These are phyloP conservation scores for Podospora sp. DNA, from an alignment of 495 filamentous ascomycete species.

Conservation along the genomic window DNA sequence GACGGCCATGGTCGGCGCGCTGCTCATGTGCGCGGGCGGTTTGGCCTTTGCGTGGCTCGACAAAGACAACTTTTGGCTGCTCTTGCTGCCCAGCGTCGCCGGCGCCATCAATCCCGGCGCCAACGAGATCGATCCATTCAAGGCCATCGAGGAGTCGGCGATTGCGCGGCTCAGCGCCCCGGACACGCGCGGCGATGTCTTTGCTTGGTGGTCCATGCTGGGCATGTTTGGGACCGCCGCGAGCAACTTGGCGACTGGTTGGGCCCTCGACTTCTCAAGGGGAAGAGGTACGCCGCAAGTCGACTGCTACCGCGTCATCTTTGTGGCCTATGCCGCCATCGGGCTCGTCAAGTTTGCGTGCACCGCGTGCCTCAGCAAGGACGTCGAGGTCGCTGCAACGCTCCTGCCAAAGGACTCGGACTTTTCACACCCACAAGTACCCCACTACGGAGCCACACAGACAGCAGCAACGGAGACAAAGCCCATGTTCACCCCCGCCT, in stretches of 20 bases:
- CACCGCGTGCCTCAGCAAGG: background rate
- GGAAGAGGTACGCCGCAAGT: background rate
- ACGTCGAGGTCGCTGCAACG: conserved; percentile 3
- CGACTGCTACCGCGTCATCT: conserved; percentile 13
- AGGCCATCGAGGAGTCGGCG: conserved; percentile 15
- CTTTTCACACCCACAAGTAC: background rate
- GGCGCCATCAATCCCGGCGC: conserved; percentile 13
- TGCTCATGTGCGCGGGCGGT: conserved; percentile 5
- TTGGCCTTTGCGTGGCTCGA: conserved; percentile 12
- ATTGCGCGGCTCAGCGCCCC: conserved; percentile 10
- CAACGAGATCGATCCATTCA: conserved; percentile 17
- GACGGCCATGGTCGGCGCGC: conserved; percentile 8
- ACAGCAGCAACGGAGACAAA: background rate
- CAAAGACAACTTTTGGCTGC: conserved; percentile 11
- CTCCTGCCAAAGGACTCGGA: background rate
- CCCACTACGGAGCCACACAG: background rate
- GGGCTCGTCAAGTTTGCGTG: conserved; percentile 3
- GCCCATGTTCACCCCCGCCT: conserved; percentile 12
- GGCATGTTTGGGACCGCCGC: conserved; percentile 12
- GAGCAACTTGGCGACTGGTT: conserved; percentile 8
- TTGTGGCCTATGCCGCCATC: conserved; percentile 9
- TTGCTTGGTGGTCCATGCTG: conserved; percentile 13
- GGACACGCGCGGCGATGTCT: background rate
- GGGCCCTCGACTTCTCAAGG: background rate
- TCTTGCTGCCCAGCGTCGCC: background rate